These are phyloP conservation scores for Claviceps quebecensis DNA, from an alignment of 2,329 filamentous ascomycete genomes.

Conservation along the genomic window DNA sequence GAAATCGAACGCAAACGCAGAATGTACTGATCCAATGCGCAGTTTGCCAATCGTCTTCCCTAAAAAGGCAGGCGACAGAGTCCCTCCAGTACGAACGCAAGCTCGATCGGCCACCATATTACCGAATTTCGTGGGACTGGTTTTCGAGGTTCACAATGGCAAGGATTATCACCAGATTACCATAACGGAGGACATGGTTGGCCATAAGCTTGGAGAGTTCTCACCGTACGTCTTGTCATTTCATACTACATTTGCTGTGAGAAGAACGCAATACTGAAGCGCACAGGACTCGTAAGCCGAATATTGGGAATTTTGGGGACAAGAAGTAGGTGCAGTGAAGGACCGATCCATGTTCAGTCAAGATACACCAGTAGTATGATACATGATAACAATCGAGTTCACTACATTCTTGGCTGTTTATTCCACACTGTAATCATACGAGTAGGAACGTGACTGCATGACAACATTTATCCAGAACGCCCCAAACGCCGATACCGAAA, in stretches of 20 bases:
- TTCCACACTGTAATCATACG: background rate
- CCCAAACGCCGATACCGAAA: background rate
- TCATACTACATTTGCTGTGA: background rate
- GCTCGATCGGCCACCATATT: conserved; percentile 80
- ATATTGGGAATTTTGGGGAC: conserved; percentile 43
- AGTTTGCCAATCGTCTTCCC: conserved; percentile 51
- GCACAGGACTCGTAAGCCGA: conserved; percentile 41
- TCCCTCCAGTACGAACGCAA: conserved; percentile 68
- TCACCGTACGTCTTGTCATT: conserved; percentile 49
- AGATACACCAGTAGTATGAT: background rate
- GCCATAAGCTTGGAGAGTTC: conserved; percentile 89
- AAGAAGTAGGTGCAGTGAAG: conserved; percentile 17
- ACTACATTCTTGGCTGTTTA: background rate
- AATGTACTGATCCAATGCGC: conserved; percentile 7
- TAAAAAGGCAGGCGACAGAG: conserved; percentile 44
- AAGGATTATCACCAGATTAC: conserved; percentile 71
- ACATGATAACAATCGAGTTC: background rate
- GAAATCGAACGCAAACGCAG: background rate
- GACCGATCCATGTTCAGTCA: background rate
- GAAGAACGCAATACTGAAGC: conserved; percentile 1
- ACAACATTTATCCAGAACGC: background rate
- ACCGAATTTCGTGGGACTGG: conserved; percentile 79
- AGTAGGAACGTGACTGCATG: background rate
- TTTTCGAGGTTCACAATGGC: conserved; percentile 85
- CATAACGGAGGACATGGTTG: conserved; percentile 93